phyloP scores from a whole-genome alignment of 2,329 filamentous ascomycete genomes.

The Cercospora sp. region DNA sequence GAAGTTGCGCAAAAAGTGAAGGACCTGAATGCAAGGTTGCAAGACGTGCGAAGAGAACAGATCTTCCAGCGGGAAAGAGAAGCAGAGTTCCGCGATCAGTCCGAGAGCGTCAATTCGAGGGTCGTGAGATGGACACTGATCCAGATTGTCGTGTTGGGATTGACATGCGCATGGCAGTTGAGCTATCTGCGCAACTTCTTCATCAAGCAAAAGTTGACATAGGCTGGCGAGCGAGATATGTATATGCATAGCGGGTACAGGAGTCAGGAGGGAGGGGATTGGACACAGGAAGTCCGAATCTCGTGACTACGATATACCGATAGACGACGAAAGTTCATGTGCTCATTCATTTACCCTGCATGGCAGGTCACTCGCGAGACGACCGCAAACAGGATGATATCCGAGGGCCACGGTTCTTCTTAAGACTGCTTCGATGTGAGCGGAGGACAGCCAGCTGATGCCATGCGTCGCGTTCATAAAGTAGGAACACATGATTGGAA shows the following conservation, averaged over 20 bases:
- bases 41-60: constrained; percentile 91
- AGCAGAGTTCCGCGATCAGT: constrained; percentile 96
- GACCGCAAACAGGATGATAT: neutral
- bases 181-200: constrained; percentile 96
- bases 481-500: neutral
- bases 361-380: neutral
- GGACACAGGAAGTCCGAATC: constrained; percentile 13
- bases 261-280: constrained; percentile 8
- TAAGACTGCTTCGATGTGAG: neutral
- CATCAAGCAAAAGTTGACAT: constrained; percentile 99
- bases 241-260: constrained; percentile 20
- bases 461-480: neutral
- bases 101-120: constrained; percentile 85
- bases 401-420: neutral
- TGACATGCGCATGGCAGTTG: constrained; percentile 95
- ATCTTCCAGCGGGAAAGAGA: constrained; percentile 98
- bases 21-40: constrained; percentile 82
- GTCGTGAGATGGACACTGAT: constrained; percentile 94
- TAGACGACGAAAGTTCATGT: constrained; percentile 13
- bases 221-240: constrained; percentile 32
- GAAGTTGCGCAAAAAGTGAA: constrained; percentile 85
- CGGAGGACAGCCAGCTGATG: neutral
- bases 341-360: neutral
- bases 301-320: constrained; percentile 11
- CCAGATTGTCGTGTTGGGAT: constrained; percentile 78